Evolutionary conservation across 78 protist genomes (phyloP), one percentile per base, ranked within the genome.

Genomic region (Polysphondylium violaceum): DNA sequence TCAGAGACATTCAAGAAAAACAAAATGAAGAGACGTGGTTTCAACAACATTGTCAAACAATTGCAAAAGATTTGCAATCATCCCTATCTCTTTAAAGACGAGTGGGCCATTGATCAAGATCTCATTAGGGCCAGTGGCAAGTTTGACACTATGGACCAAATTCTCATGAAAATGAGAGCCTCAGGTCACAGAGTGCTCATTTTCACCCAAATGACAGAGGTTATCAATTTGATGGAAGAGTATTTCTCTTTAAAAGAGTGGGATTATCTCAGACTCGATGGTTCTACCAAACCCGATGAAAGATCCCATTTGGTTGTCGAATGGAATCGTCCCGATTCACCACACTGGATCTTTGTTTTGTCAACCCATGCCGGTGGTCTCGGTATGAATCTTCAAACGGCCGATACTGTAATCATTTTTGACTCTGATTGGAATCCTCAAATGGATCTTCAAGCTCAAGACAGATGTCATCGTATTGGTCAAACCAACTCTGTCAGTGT

Each of bases 401-500:
- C 99, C 6, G 98, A 97, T 89, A 97, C 99, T 1, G 98, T 96
- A 27, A 88, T 98, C 73, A 74, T 97, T 77, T 98, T 94, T 40
- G 99, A 98, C 60, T 59, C 93, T 6, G 99, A 98, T 87, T 98
- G 99, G 98, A 96, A 96, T 47, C 98, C 97, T 21, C 95, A 94
- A 43, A 88, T 81, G 67, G 97, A 94, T 64, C 90, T 81, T 36
- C 99, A 98, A 58, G 96, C 98, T 6, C 94, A 90, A 41, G 96
- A 74, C 68, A 87, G 99, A 14, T 97, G 99, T 19, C 99, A 99
- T 73, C 96, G 99, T 36, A 95, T 98, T 63, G 99, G 99, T 17
- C 99, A 99, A 94, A 98, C 85, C 74, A 90, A 88, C 55, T 92
- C 95, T 41, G 96, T 94, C 6, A 87, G 61, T 1, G 98, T 98